Base-by-base conservation (phyloP, 257 asterid genomes). In the Salvia splendens region DNA sequence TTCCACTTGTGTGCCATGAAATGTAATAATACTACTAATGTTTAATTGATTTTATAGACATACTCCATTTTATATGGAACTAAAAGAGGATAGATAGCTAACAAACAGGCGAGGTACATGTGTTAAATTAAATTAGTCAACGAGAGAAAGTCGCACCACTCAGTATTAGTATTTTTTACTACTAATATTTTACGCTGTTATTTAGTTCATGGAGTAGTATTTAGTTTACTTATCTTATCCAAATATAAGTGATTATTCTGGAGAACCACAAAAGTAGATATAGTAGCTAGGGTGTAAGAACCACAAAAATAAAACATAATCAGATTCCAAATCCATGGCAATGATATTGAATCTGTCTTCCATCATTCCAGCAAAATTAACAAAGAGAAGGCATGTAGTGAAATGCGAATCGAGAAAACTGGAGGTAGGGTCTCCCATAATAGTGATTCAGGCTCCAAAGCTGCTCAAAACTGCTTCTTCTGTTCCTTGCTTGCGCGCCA, bases 391-490 rank as follows among this genome's bases (percentile, higher is more conserved):
- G 59, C 79, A 52, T 30, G 3, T 70, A 47, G 12, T 41, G 4
- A 83, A 75, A 65, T 83, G 89, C 65, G 81, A 78, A 33, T 48
- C 59, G 28, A 11, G 12, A 10, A 11, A 77, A 48, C 88, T 88
- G 3, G 77, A 75, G 55, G 78, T 88, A 1, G 97, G 97, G 43
- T 87, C 96, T 43, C 97, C 96, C 3, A 67, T 91, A 12, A 81
- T 91, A 1, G 79, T 91, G 32, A 65, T 77, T 4, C 95, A 85
- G 81, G 87, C 96, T 61, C 97, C 97, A 2, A 64, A 76, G 16
- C 50, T 83, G 68, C 75, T 88, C 16, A 88, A 91, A 76, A 91
- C 97, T 2, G 97, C 97, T 11, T 89, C 91, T 60, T 83, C 96
- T 30, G 79, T 91, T 20, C 97, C 97, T 41, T 91, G 97, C 49